Base-by-base conservation (phyloP, 2,329 filamentous ascomycete species). In the Epichloe gansuensis region DNA sequence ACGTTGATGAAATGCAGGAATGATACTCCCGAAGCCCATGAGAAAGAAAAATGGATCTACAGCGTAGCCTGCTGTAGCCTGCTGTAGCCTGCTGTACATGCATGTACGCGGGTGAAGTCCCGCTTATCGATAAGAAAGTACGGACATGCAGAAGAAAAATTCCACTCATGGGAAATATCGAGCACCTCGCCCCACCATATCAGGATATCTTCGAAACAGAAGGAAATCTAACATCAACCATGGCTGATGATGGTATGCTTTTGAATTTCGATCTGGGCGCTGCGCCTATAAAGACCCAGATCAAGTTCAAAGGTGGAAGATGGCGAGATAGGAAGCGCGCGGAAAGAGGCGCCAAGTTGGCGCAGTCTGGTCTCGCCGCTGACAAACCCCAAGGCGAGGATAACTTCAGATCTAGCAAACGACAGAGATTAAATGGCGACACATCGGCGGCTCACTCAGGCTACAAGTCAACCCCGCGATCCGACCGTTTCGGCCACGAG, bases 211-310 rank as follows among this genome's bases (percentile, higher is more conserved):
- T 42, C 45, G 21, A 45, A 23, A 50, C 6, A 5, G 48, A 45
- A 43, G 35, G 39, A 12, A 12, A 42, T 21, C 42, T 45, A 15
- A 8, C 17, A 21, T 31, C 44, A 41, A 57, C 45, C 55, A 96
- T 97, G 91, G 88, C 88, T 50, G 91, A 97, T 74, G 88, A 95
- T 82, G 90, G 90, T 60, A 86, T 98, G 81, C 79, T 96, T 53
- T 75, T 97, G 65, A 97, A 97, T 63, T 96, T 97, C 66, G 83
- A 89, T 61, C 74, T 95, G 53, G 78, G 81, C 31, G 82, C 88
- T 55, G 78, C 74, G 17, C 78, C 85, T 12, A 66, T 88, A 51
- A 77, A 83, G 55, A 74, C 78, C 5, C 72, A 78, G 51, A 73
- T 78, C 55, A 82, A 76, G 59, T 88, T 94, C 68, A 93, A 86